Evolutionary conservation across 305 asterid genomes (phyloP).

Genomic region (Euphrasia arctica): DNA sequence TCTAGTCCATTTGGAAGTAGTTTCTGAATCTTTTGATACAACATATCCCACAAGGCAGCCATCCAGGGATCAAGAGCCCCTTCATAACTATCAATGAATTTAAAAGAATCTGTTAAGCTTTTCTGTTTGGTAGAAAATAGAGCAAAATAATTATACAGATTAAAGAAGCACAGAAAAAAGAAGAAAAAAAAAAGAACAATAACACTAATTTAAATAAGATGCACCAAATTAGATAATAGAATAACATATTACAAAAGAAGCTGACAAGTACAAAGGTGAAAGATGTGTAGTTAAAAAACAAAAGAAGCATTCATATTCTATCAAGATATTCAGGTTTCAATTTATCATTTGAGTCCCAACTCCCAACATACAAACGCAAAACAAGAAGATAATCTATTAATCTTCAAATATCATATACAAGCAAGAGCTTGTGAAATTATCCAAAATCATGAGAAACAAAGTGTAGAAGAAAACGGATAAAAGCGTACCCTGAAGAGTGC

Average conservation of each 20-base stretch:
- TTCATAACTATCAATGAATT: no score
- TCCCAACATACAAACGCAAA: background rate
- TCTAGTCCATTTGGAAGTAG: no score
- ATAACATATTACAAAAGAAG: slow-evolving; percentile 1
- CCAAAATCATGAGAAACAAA: slow-evolving; percentile 15
- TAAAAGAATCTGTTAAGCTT: no score
- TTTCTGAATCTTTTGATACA: no score
- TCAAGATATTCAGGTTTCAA: slow-evolving; percentile 8
- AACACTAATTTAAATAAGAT: no score
- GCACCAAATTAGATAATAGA: no score
- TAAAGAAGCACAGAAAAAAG: background rate
- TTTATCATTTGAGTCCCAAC: background rate
- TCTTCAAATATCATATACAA: slow-evolving; percentile 3
- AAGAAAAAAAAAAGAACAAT: background rate
- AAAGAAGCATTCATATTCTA: background rate
- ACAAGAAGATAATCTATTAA: slow-evolving; percentile 1
- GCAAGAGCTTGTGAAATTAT: slow-evolving; percentile 15
- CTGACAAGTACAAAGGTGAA: slow-evolving; percentile 4
- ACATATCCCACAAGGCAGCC: no score
- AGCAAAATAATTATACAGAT: slow-evolving; percentile 6
- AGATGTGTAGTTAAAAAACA: background rate
- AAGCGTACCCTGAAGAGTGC: slow-evolving; percentile 83
- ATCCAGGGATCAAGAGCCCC: no score
- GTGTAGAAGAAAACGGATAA: slow-evolving; percentile 15
- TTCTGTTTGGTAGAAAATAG: background rate